Conservation (phyloP, 345 rosid genomes). For the Mangifera indica region DNA sequence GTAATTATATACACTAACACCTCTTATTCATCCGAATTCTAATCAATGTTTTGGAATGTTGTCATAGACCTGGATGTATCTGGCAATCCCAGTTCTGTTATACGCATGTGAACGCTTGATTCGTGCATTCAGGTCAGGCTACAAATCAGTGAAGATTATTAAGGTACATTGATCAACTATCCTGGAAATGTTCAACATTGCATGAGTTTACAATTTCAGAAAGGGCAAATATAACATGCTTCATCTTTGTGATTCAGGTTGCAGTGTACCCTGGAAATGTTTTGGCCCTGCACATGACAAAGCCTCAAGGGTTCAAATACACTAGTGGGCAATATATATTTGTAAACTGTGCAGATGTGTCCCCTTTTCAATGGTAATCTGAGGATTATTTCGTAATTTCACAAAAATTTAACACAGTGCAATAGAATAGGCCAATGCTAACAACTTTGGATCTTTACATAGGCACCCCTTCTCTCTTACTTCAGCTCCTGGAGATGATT, state of each 20-base stretch:
- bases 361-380: constrained; percentile 74
- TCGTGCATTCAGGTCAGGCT: constrained; percentile 63
- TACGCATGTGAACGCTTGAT: constrained; percentile 59
- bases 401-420: background rate
- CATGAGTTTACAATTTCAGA: background rate
- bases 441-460: background rate
- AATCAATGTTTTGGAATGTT: background rate
- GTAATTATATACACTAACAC: background rate
- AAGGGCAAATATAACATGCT: background rate
- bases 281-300: constrained; percentile 65
- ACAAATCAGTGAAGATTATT: constrained; percentile 52
- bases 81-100: constrained; percentile 57
- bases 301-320: constrained; percentile 76
- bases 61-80: constrained; percentile 87
- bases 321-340: constrained; percentile 85
- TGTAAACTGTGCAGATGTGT: constrained; percentile 69
- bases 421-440: too few relatives aligned
- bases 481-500: constrained; percentile 65
- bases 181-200: background rate
- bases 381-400: background rate
- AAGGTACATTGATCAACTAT: constrained; percentile 44
- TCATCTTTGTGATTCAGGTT: constrained; percentile 44
- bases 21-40: background rate
- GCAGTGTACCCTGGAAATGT: constrained; percentile 86
- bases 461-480: constrained; percentile 81